Evolutionary conservation across 2,329 filamentous ascomycete species (phyloP).

Genomic region (Pseudogymnoascus sp.): DNA sequence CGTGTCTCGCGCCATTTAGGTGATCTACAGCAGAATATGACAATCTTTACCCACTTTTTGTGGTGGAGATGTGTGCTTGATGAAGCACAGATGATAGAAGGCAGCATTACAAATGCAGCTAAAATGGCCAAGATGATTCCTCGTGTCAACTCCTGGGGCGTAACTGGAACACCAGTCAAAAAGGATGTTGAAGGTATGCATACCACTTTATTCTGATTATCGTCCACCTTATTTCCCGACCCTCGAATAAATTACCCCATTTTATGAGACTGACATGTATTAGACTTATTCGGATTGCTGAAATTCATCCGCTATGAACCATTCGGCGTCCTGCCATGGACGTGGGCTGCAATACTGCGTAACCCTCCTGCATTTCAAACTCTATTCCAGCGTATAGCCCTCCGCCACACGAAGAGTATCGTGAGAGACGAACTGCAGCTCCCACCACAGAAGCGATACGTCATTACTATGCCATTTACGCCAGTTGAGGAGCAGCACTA

Average conservation of each 20-base stretch:
- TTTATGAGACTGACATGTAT: constrained; percentile 15
- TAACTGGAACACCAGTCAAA: constrained; percentile 84
- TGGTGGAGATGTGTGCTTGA: constrained; percentile 83
- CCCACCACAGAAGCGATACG: constrained; percentile 75
- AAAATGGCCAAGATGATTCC: constrained; percentile 73
- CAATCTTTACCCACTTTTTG: constrained; percentile 69
- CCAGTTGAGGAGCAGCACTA: constrained; percentile 90
- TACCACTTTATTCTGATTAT: neutral
- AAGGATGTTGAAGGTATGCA: constrained; percentile 51
- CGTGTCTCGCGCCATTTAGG: constrained; percentile 56
- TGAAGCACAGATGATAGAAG: constrained; percentile 90
- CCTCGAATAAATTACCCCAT: neutral
- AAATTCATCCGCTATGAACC: constrained; percentile 75
- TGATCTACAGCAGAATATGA: constrained; percentile 56
- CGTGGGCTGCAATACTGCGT: constrained; percentile 14
- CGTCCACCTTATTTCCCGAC: neutral
- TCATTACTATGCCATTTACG: constrained; percentile 85
- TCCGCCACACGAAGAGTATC: constrained; percentile 79
- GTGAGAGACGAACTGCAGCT: constrained; percentile 72
- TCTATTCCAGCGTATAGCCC: constrained; percentile 63
- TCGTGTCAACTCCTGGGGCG: constrained; percentile 80
- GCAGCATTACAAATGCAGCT: constrained; percentile 75
- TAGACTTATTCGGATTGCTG: constrained; percentile 73
- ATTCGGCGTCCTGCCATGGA: constrained; percentile 44
- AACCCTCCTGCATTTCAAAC: constrained; percentile 58